Percentiles rank a stretch among this genome's conserved stretches.
Evolutionary conservation across 805 yeast species (phyloP).

Genomic region (Schizosaccharomyces osmophilus): DNA sequence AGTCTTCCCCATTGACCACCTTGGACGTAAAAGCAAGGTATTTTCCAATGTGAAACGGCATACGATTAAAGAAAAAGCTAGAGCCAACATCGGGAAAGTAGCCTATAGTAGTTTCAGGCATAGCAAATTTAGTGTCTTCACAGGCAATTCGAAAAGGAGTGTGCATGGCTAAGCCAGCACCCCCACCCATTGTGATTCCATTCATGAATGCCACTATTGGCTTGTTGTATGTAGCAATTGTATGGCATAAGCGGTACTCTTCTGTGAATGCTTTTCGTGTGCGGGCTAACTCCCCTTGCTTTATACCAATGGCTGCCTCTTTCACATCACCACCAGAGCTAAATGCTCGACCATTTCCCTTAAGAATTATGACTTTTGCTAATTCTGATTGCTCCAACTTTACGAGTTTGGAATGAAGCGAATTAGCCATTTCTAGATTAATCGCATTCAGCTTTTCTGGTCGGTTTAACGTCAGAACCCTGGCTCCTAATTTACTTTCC

Average conservation of each 20-base stretch:
- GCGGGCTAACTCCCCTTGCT: constrained; percentile 16
- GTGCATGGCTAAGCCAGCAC: constrained; percentile 78
- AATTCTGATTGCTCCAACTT: constrained; percentile 26
- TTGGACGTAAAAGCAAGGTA: constrained; percentile 75
- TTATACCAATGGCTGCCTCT: background rate
- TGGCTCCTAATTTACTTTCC: constrained; percentile 34
- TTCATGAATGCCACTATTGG: constrained; percentile 71
- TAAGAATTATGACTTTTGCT: constrained; percentile 41
- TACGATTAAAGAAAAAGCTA: constrained; percentile 61
- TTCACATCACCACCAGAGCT: constrained; percentile 94
- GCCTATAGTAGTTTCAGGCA: constrained; percentile 97
- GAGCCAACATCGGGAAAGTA: constrained; percentile 92
- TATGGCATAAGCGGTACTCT: constrained; percentile 63
- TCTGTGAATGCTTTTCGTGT: constrained; percentile 43
- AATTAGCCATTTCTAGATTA: constrained; percentile 46
- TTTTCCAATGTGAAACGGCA: constrained; percentile 63
- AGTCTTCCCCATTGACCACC: constrained; percentile 50
- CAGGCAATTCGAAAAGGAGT: constrained; percentile 85
- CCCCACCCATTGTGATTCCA: constrained; percentile 93
- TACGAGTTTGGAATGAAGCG: constrained; percentile 40
- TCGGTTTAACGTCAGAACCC: constrained; percentile 56
- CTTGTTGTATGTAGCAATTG: constrained; percentile 58
- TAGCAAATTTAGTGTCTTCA: constrained; percentile 71
- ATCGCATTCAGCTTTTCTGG: constrained; percentile 67
- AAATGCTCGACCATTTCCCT: constrained; percentile 42